A percentile compares a stretch with the other conserved stretches of the same genome.
These are phyloP conservation scores for Physaria fendleri DNA, from an alignment of 345 rosid species.

Conservation along the genomic window DNA sequence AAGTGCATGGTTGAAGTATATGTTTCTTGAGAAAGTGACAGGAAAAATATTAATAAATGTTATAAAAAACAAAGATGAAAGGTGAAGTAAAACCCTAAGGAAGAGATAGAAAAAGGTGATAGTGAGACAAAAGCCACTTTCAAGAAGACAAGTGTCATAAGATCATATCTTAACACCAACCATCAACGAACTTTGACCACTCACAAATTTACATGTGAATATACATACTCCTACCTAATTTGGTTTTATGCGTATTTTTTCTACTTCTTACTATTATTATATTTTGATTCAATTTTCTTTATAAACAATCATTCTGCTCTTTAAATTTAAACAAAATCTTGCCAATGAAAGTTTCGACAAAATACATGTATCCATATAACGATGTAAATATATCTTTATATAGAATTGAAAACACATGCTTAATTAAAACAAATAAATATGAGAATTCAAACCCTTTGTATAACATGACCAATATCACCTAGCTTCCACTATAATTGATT, in stretches of 20 bases:
- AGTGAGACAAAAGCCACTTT: slow-evolving; percentile 15
- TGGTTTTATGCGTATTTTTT: slow-evolving; percentile 4
- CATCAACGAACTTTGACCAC: slow-evolving; percentile 35
- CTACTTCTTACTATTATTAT: slow-evolving; percentile 6
- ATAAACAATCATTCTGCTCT: slow-evolving; percentile 15
- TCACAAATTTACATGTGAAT: slow-evolving; percentile 14
- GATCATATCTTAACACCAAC: slow-evolving; percentile 26
- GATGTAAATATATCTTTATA: background rate
- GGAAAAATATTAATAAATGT: background rate
- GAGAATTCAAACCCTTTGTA: background rate
- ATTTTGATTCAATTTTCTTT: slow-evolving; percentile 19
- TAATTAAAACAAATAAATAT: too few relatives aligned
- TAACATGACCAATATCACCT: background rate
- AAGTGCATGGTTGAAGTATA: too few relatives aligned
- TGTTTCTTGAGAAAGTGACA: slow-evolving; percentile 4
- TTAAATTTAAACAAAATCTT: slow-evolving; percentile 13
- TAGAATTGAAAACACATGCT: too few relatives aligned
- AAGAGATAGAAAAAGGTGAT: slow-evolving; percentile 13
- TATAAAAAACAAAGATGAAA: slow-evolving; percentile 13
- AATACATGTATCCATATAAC: background rate
- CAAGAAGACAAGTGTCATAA: slow-evolving; percentile 16
- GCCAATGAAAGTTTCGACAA: slow-evolving; percentile 11
- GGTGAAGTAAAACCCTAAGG: slow-evolving; percentile 32
- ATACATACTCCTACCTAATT: slow-evolving; percentile 12
- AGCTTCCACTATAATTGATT: too few relatives aligned